phyloP scores from a whole-genome alignment of 2,329 filamentous ascomycete genomes.

The Alternaria novae-zelandiae region DNA sequence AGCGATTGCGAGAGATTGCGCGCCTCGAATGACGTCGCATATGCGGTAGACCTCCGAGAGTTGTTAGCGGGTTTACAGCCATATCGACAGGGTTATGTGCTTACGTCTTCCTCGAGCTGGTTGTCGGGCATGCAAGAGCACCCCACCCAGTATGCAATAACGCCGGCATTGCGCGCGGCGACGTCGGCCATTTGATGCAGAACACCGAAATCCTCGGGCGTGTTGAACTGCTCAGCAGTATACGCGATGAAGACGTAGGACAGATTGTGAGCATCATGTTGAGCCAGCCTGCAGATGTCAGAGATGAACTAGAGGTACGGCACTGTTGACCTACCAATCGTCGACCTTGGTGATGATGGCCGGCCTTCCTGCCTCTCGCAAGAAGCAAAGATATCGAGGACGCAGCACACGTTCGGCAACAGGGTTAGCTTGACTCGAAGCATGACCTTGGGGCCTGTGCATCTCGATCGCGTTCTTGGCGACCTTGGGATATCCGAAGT shows the following conservation, averaged over 20 bases:
- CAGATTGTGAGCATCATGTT: slow-evolving; percentile 29
- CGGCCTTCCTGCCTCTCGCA: slow-evolving; percentile 24
- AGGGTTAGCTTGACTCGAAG: slow-evolving; percentile 25
- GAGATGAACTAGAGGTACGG: not conserved
- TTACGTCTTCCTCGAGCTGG: slow-evolving; percentile 39
- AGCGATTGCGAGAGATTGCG: slow-evolving; percentile 52
- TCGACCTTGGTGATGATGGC: slow-evolving; percentile 33
- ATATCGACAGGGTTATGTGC: not conserved
- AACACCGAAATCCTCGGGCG: slow-evolving; percentile 29
- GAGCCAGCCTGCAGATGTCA: slow-evolving; percentile 17
- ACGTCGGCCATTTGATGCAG: slow-evolving; percentile 49
- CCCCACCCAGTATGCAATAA: slow-evolving; percentile 53
- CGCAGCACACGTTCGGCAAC: slow-evolving; percentile 34
- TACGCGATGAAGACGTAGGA: slow-evolving; percentile 53
- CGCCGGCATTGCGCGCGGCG: slow-evolving; percentile 48
- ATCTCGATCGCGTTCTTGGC: slow-evolving; percentile 38
- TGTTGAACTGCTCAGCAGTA: slow-evolving; percentile 50
- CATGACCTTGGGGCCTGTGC: slow-evolving; percentile 7
- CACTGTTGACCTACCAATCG: slow-evolving; percentile 22
- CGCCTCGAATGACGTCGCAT: slow-evolving; percentile 54
- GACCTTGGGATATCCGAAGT: slow-evolving; percentile 41
- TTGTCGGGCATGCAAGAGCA: slow-evolving; percentile 53
- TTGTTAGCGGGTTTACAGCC: not conserved
- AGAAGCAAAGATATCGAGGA: slow-evolving; percentile 40
- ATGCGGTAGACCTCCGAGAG: slow-evolving; percentile 50